Evolutionary conservation across 2,329 filamentous ascomycete genomes (phyloP).

Genomic region (Aspergillus luchuensis): DNA sequence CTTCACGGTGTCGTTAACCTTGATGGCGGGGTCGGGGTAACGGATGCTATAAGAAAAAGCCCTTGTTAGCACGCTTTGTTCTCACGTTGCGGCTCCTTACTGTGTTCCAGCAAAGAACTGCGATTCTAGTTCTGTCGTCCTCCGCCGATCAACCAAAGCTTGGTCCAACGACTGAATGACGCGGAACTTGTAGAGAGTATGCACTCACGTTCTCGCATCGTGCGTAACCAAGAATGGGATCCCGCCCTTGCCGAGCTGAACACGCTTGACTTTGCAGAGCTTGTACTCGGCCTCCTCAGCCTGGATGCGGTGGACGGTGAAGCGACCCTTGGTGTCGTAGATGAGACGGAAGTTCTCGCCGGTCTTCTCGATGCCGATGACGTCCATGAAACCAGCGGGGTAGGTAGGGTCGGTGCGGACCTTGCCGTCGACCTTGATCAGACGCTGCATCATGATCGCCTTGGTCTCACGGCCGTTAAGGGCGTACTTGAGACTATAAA

Average conservation of each 20-base stretch:
- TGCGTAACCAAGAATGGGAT: slow-evolving; percentile 99
- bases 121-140: slow-evolving; percentile 34
- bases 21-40: slow-evolving; percentile 97
- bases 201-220: slow-evolving; percentile 99
- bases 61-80: slow-evolving; percentile 38
- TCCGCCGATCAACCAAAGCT: slow-evolving; percentile 76
- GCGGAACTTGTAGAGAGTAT: slow-evolving; percentile 61
- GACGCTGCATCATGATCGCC: slow-evolving; percentile 98
- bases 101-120: slow-evolving; percentile 33
- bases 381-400: slow-evolving; percentile 99
- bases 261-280: slow-evolving; percentile 99
- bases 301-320: slow-evolving; percentile 99
- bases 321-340: slow-evolving; percentile 99
- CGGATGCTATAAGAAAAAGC: slow-evolving; percentile 72
- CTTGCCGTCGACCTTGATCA: slow-evolving; percentile 99
- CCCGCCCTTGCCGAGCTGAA: slow-evolving; percentile 98
- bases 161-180: slow-evolving; percentile 99
- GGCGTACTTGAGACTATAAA: slow-evolving; percentile 94
- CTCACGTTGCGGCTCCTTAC: slow-evolving; percentile 30
- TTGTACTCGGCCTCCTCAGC: slow-evolving; percentile 99
- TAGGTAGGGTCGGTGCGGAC: slow-evolving; percentile 98
- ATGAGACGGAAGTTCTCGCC: slow-evolving; percentile 99
- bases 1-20: slow-evolving; percentile 99
- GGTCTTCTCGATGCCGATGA: slow-evolving; percentile 99
- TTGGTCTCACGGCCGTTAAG: slow-evolving; percentile 98